Evolutionary conservation across 1,139 yeast genomes (phyloP).

Genomic region (Saccharomycopsis hybrid): DNA sequence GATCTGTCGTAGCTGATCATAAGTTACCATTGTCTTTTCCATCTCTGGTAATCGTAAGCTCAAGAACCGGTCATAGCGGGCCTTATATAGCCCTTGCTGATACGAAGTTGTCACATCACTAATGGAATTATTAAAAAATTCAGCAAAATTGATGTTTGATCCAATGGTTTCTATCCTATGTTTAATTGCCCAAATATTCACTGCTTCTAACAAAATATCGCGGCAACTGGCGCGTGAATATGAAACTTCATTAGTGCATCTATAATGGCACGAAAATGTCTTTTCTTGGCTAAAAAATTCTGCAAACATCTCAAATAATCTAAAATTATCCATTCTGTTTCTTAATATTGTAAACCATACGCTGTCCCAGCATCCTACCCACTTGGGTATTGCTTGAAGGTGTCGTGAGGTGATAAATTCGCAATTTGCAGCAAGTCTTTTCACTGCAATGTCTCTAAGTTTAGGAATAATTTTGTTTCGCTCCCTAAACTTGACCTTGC

Average conservation of each 20-base stretch:
- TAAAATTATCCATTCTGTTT: constrained; percentile 1
- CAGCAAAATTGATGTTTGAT: background rate
- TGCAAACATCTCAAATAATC: constrained; percentile 4
- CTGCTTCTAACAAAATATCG: constrained; percentile 1
- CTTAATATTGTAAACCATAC: constrained; percentile 5
- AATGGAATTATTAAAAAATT: too few relatives aligned
- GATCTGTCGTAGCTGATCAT: too few relatives aligned
- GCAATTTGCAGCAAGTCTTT: background rate
- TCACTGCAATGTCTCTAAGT: background rate
- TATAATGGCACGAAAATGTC: constrained; percentile 6
- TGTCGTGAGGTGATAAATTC: background rate
- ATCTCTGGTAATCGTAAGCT: too few relatives aligned
- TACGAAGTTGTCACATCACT: too few relatives aligned
- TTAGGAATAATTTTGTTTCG: too few relatives aligned
- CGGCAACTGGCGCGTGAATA: background rate
- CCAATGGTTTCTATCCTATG: constrained; percentile 14
- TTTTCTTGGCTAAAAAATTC: constrained; percentile 3
- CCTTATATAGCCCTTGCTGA: too few relatives aligned
- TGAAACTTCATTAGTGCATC: background rate
- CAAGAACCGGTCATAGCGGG: too few relatives aligned
- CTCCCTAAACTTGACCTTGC: too few relatives aligned
- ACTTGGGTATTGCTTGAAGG: constrained; percentile 6
- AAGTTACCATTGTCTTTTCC: too few relatives aligned
- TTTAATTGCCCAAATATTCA: constrained; percentile 1
- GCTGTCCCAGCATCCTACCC: constrained; percentile 5